phyloP scores from a whole-genome alignment of 2,329 filamentous ascomycete species.

The Septoria petroselini region DNA sequence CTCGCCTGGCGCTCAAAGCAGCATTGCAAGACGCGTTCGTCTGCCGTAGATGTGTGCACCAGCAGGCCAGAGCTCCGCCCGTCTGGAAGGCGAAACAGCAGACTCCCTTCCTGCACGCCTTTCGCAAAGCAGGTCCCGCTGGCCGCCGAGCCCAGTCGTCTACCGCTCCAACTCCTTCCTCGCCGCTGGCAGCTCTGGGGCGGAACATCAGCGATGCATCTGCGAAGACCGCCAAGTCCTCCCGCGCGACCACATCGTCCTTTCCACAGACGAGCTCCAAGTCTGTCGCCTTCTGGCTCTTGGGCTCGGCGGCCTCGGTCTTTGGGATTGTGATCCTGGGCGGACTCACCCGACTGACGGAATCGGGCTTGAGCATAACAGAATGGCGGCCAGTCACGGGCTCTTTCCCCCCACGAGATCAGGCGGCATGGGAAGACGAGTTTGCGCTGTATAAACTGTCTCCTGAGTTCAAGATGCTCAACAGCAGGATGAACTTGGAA shows the following conservation, averaged over 20 bases:
- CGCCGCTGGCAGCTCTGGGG: constrained; percentile 36
- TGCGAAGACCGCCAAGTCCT: constrained; percentile 1
- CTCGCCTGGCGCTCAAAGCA: constrained; percentile 24
- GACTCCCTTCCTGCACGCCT: constrained; percentile 38
- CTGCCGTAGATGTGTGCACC: constrained; percentile 37
- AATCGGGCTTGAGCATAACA: constrained; percentile 95
- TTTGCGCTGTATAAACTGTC: constrained; percentile 90
- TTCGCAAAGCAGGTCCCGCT: constrained; percentile 30
- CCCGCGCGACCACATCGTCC: constrained; percentile 18
- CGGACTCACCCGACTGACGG: constrained; percentile 86
- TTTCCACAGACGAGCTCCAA: constrained; percentile 57
- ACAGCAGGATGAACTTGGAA: constrained; percentile 84
- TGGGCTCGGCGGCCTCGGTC: constrained; percentile 86
- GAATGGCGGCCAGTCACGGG: constrained; percentile 98
- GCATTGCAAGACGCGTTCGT: constrained; percentile 31
- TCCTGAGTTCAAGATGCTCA: constrained; percentile 88
- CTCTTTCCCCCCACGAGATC: constrained; percentile 75
- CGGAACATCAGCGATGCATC: constrained; percentile 29
- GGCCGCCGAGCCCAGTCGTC: constrained; percentile 26
- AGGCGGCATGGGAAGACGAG: constrained; percentile 83
- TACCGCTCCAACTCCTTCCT: constrained; percentile 23
- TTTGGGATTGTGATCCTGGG: constrained; percentile 97
- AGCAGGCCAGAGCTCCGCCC: constrained; percentile 25
- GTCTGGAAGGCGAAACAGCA: constrained; percentile 28
- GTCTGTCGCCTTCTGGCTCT: constrained; percentile 83